Base-by-base conservation (phyloP, 2,329 filamentous ascomycete species). In the Sordariomycetes sp. region DNA sequence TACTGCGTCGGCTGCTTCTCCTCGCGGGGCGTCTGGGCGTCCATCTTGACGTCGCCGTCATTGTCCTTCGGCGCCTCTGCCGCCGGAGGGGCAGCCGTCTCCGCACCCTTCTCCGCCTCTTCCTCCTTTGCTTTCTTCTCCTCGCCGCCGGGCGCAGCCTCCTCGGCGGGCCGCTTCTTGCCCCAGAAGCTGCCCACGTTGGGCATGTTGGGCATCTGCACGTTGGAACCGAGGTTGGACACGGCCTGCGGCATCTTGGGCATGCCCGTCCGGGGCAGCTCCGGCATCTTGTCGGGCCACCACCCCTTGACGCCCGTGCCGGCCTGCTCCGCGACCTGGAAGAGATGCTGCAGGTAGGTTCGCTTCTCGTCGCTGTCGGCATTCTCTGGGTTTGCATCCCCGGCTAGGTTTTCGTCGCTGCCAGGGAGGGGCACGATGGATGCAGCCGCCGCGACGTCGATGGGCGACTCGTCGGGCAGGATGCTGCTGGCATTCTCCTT, bases 361-460 rank as follows among this genome's bases (percentile, higher is more conserved):
- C 48, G 48, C 45, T 57, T 61, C 24, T 55, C 48, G 1, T 50
- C 48, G 0, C 56, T 59, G 30, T 57, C 52, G 3, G 51, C 51
- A 14, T 60, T 53, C 14, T 21, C 30, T 7, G 50, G 50, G 21
- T 52, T 51, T 9, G 45, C 43, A 10, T 54, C 48, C 0, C 41
- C 48, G 2, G 55, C 42, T 1, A 57, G 44, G 1, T 55, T 53
- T 1, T 52, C 49, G 6, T 58, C 54, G 14, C 59, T 52, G 15
- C 65, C 64, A 0, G 68, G 67, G 0, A 70, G 47, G 0, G 68
- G 66, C 0, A 69, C 64, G 3, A 70, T 51, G 0, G 67, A 65
- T 1, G 68, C 68, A 0, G 68, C 68, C 0, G 67, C 68, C 0
- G 67, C 65, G 21, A 72, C 72, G 37, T 72, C 68, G 25, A 72